A percentile compares a stretch with the other conserved stretches of the same genome.
phyloP scores from a whole-genome alignment of 164 flowering plant species.

The Euptelea pleiosperma region DNA sequence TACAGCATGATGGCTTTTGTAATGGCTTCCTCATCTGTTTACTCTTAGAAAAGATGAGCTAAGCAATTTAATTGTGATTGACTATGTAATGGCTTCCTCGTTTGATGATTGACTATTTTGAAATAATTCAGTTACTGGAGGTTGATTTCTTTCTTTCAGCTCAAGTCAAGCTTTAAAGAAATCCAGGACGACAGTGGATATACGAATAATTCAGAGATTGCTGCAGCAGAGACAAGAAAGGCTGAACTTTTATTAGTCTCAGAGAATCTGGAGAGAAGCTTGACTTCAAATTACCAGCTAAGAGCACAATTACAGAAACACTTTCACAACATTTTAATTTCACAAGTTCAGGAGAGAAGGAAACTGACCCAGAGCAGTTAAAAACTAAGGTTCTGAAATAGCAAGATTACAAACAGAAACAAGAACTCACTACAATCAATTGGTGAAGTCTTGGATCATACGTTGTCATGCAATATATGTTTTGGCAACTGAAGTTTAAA shows the following conservation, averaged over 20 bases:
- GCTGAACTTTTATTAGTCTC: conserved; percentile 35
- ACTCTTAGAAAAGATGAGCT: no score
- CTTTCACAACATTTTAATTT: conserved; percentile 27
- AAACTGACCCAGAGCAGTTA: background rate
- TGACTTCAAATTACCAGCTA: conserved; percentile 41
- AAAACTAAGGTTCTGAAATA: background rate
- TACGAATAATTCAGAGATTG: conserved; percentile 31
- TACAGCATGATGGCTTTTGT: no score
- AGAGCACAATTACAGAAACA: conserved; percentile 40
- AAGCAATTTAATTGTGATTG: no score
- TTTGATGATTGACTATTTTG: no score
- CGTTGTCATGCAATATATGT: no score
- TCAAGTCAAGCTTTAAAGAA: conserved; percentile 34
- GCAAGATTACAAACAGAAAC: background rate
- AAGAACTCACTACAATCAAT: background rate
- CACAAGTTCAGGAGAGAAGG: conserved; percentile 17
- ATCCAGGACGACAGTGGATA: conserved; percentile 30
- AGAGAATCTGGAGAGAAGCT: conserved; percentile 35
- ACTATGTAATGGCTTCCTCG: no score
- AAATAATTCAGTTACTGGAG: background rate
- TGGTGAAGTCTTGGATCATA: no score
- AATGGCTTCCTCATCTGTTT: no score
- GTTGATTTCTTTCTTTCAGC: conserved; percentile 26
- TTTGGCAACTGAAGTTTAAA: no score
- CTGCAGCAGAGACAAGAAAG: conserved; percentile 42